Evolutionary conservation across 2,329 filamentous ascomycete species (phyloP).

Genomic region (Magnaporthiopsis incrustans): DNA sequence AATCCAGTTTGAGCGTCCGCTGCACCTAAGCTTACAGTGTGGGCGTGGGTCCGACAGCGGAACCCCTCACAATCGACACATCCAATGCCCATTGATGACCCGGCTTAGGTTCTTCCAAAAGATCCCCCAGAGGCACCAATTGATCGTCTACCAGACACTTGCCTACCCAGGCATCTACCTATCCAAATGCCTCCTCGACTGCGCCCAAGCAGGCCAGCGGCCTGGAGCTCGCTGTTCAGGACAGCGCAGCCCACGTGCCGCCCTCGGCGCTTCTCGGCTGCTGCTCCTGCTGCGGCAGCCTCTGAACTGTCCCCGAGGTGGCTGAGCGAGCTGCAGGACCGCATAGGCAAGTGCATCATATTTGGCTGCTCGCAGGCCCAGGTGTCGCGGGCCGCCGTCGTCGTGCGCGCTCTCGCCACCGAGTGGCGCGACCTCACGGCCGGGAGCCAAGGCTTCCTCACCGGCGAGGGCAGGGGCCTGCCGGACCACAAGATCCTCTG

Average conservation of each 20-base stretch:
- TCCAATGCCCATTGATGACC: not conserved
- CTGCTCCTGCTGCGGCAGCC: no score
- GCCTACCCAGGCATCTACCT: not conserved
- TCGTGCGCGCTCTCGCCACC: slow-evolving; percentile 50
- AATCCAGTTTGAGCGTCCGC: not conserved
- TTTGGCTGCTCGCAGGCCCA: slow-evolving; percentile 60
- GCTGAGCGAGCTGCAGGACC: slow-evolving; percentile 58
- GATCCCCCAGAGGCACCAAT: no score
- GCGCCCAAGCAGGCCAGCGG: slow-evolving; percentile 9
- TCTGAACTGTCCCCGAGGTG: slow-evolving; percentile 37
- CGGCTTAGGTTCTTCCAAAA: not conserved
- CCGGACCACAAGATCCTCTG: slow-evolving; percentile 63
- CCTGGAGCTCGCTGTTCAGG: not conserved
- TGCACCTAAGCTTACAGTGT: no score
- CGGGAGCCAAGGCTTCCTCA: slow-evolving; percentile 69
- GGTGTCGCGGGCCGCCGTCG: slow-evolving; percentile 44
- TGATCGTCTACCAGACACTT: no score
- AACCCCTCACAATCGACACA: not conserved
- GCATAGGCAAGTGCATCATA: slow-evolving; percentile 66
- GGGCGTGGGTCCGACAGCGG: not conserved
- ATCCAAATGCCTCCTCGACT: slow-evolving; percentile 18
- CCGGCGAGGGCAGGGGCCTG: slow-evolving; percentile 52
- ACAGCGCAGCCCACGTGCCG: not conserved
- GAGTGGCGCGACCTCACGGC: slow-evolving; percentile 68
- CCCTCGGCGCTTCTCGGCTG: slow-evolving; percentile 5